Conservation (phyloP, 768 basidiomycete species). For the Hirschioporus abietinus region DNA sequence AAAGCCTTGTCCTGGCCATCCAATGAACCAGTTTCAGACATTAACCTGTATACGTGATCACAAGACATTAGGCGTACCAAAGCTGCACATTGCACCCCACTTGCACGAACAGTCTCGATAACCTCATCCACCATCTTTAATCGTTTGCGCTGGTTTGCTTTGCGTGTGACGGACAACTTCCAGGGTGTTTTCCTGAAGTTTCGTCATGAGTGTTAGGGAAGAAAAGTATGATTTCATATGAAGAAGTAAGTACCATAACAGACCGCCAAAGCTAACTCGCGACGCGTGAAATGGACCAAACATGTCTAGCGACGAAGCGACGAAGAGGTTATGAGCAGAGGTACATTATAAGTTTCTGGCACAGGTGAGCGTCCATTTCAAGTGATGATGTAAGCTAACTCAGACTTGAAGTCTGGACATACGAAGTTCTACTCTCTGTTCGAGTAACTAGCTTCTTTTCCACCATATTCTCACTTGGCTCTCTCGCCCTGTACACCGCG, state of each 20-base stretch:
- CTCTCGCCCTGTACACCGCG: too few species aligned
- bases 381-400: too few species aligned
- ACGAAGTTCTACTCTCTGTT: background rate
- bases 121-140: constrained; percentile 92
- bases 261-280: constrained; percentile 61
- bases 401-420: too few species aligned
- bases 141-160: constrained; percentile 84
- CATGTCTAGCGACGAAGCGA: constrained; percentile 37
- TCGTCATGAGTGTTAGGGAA: constrained; percentile 10
- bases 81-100: constrained; percentile 72
- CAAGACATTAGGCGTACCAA: constrained; percentile 49
- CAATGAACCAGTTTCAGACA: background rate
- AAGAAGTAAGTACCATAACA: constrained; percentile 77
- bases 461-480: too few species aligned
- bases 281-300: constrained; percentile 82
- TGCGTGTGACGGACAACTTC: constrained; percentile 86
- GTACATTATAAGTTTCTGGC: too few species aligned
- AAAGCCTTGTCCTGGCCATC: constrained; percentile 58
- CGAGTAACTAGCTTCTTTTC: too few species aligned
- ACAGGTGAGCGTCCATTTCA: too few species aligned
- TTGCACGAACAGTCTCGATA: constrained; percentile 79
- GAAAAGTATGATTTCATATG: background rate
- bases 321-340: too few species aligned
- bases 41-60: background rate
- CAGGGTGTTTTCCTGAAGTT: constrained; percentile 84